A percentile compares a stretch with the other conserved stretches of the same genome.
Conservation (phyloP, 441 rosid species). For the Gossypium schwendimanii region DNA sequence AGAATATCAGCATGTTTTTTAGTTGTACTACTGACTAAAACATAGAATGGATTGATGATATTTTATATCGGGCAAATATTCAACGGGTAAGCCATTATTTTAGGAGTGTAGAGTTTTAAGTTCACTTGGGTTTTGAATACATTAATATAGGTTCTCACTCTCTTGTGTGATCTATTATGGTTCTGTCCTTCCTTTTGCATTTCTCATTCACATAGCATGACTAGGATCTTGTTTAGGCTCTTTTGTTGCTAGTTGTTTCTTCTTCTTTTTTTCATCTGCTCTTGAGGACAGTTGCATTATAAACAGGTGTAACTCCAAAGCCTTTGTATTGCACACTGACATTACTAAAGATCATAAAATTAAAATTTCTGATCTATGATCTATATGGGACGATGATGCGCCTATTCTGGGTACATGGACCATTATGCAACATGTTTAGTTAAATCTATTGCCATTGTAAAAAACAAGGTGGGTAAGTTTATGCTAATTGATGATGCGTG, state of each 20-base stretch:
- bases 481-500: not conserved
- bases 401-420: not conserved
- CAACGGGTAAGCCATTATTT: not conserved
- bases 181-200: not conserved
- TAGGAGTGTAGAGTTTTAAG: not conserved
- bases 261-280: not conserved
- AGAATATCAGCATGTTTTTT: not conserved
- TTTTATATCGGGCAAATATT: not conserved
- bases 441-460: not conserved
- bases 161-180: not conserved
- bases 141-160: not conserved
- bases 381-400: not conserved
- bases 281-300: not conserved
- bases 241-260: not conserved
- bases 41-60: not conserved
- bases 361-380: not conserved
- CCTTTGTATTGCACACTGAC: not conserved
- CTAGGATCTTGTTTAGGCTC: not conserved
- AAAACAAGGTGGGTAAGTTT: not conserved
- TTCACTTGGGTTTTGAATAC: not conserved
- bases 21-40: not conserved
- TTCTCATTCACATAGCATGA: not conserved
- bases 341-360: not conserved
- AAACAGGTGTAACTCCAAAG: no score
- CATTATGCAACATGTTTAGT: not conserved